Evolutionary conservation across 768 basidiomycete genomes (phyloP).

Genomic region (Russula emetica): DNA sequence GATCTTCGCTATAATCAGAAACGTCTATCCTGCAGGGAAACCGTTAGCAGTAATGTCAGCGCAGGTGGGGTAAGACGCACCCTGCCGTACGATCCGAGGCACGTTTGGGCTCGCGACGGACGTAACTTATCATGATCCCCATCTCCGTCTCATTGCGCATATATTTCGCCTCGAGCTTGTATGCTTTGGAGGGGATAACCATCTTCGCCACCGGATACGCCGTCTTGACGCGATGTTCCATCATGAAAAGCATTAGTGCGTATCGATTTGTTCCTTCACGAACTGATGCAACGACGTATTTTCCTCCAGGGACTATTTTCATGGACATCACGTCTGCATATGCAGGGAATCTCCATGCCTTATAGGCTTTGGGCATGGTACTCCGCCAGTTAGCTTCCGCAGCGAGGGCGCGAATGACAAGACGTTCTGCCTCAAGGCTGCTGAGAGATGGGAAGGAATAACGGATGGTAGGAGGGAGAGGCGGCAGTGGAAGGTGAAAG

Average conservation of each 20-base stretch:
- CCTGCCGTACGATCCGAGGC: slow-evolving; percentile 17
- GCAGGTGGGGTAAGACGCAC: background rate
- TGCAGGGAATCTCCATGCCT: slow-evolving; percentile 19
- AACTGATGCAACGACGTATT: slow-evolving; percentile 25
- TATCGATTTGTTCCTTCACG: slow-evolving; percentile 18
- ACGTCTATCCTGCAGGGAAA: slow-evolving; percentile 19
- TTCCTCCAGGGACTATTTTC: slow-evolving; percentile 28
- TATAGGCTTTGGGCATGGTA: slow-evolving; percentile 18
- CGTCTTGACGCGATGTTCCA: slow-evolving; percentile 28
- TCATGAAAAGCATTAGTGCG: slow-evolving; percentile 24
- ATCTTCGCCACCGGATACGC: slow-evolving; percentile 27
- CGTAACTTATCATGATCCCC: slow-evolving; percentile 26
- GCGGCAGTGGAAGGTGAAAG: slow-evolving; percentile 26
- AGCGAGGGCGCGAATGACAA: slow-evolving; percentile 24
- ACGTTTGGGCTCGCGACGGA: slow-evolving; percentile 22
- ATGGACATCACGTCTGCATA: slow-evolving; percentile 22
- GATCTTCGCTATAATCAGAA: slow-evolving; percentile 24
- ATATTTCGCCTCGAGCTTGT: slow-evolving; percentile 26
- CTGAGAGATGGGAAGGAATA: slow-evolving; percentile 24
- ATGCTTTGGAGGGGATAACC: slow-evolving; percentile 16
- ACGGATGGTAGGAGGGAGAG: slow-evolving; percentile 24
- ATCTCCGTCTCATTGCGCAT: slow-evolving; percentile 14
- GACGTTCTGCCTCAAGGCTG: slow-evolving; percentile 26
- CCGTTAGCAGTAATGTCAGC: background rate
- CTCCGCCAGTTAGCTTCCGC: slow-evolving; percentile 29